Evolutionary conservation across 2,329 filamentous ascomycete genomes (phyloP), one percentile per base, ranked within the genome.

Genomic region (Colletotrichum simmondsii): DNA sequence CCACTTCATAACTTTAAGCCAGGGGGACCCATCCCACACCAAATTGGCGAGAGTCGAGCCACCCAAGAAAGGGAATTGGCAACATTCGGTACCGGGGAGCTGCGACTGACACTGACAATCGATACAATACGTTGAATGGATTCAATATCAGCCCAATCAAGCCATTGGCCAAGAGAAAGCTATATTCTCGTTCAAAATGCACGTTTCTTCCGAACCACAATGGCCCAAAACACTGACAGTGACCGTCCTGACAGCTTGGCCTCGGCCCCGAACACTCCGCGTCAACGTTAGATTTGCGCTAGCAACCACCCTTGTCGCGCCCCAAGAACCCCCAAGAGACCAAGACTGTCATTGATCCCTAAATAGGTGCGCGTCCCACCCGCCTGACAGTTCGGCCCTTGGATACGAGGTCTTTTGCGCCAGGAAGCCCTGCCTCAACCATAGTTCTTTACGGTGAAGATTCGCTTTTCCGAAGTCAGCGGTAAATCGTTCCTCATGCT

Each of bases 371-470:
- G 10, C 10, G 16, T 35, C 58, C 65, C 70, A 69, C 70, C 7
- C 28, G 16, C 2, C 30, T 28, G 28, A 16, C 19, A 19, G 11
- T 37, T 28, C 6, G 42, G 42, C 42, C 22, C 2, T 24, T 26
- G 58, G 59, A 72, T 72, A 72, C 70, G 70, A 72, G 70, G 65
- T 72, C 37, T 11, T 24, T 30, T 28, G n/a, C 30, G 61, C 49
- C 28, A 26, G 26, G 5, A 32, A 64, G 19, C 49, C 61, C 30
- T 64, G 49, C 22, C 37, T 64, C 61, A n/a, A 30, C 6, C 22
- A 26, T 12, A 19, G 6, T 14, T 10, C 28, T 54, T 14, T 3
- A 26, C 11, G 28, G 24, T 32, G 35, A 52, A 12, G 42, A 65
- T 35, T 28, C 3, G 12, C 11, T 35, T 54, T 60, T 63, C 37